Base-by-base conservation (phyloP, 495 filamentous ascomycete genomes). In the Achaetomiella virescens region DNA sequence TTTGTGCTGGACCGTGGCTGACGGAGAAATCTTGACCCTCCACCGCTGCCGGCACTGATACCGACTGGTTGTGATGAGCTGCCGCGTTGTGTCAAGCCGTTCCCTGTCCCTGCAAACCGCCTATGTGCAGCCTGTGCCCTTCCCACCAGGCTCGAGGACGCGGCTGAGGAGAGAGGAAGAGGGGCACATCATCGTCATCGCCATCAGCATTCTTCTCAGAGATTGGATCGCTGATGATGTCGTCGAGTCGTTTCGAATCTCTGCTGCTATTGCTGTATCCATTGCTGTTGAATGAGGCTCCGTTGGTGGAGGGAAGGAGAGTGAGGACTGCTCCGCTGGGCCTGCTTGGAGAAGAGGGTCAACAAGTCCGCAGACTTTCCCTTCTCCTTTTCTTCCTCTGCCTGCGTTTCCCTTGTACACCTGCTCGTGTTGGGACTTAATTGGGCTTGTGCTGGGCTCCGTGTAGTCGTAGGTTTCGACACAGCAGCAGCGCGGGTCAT, bases 301-400 rank as follows among this genome's bases (percentile, higher is more conserved):
- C 40, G 35, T 17, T 45, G 54, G 20, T 21, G 47, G 24, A 9
- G 58, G 20, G 38, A 35, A 35, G 8, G 31, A 42, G 17, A 9
- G n/a, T 27, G 38, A 52, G 14, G 64, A 50, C 45, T 70, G 61
- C 63, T 69, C 22, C 70, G 67, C 55, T 80, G 72, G 5, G 75
- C 73, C 57, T 81, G 78, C 53, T 67, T 78, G 22, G 77, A 79
- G 54, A 82, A 82, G 53, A 82, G 67, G 29, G 76, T 68, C 51
- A 72, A 54, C 10, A 82, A 69, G 61, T 82, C 73, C 1, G 69
- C 75, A 8, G 70, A 72, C 55, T 75, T 75, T 1, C 67, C 72
- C 50, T 72, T 75, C 45, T 74, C 73, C 31, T 72, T 70, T 24
- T 37, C 72, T 10, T 58, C 54, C 44, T 63, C 71, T 6, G 60